These are phyloP conservation scores for Cantharellus cinnabarinus DNA, from an alignment of 768 basidiomycete species.

Conservation along the genomic window DNA sequence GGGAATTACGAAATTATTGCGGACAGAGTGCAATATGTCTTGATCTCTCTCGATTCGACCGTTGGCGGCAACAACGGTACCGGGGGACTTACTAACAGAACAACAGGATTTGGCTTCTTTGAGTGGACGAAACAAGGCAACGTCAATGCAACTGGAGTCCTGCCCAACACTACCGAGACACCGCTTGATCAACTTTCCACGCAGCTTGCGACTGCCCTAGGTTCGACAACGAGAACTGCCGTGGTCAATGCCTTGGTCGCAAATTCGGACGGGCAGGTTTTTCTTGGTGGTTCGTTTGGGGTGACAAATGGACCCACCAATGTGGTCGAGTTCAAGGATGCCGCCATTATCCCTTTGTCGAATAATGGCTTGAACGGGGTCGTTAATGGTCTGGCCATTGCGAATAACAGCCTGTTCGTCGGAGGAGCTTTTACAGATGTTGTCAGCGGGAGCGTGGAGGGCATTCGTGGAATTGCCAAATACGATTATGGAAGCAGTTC, in stretches of 20 bases:
- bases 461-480: slow-evolving; percentile 40
- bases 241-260: slow-evolving; percentile 32
- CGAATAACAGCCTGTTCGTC: slow-evolving; percentile 49
- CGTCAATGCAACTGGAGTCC: slow-evolving; percentile 36
- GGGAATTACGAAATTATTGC: slow-evolving; percentile 72
- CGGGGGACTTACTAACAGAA: slow-evolving; percentile 15
- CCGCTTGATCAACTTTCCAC: slow-evolving; percentile 40
- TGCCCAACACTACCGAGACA: slow-evolving; percentile 56
- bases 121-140: slow-evolving; percentile 52
- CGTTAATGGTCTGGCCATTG: slow-evolving; percentile 45
- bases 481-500: slow-evolving; percentile 45
- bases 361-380: slow-evolving; percentile 60
- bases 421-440: slow-evolving; percentile 81
- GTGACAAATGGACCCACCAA: slow-evolving; percentile 37
- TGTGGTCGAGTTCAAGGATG: slow-evolving; percentile 48
- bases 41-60: slow-evolving; percentile 38
- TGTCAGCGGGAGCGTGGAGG: slow-evolving; percentile 22
- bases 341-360: slow-evolving; percentile 31
- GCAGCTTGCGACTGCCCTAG: slow-evolving; percentile 40
- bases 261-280: slow-evolving; percentile 43
- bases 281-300: slow-evolving; percentile 60
- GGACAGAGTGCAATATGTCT: slow-evolving; percentile 59
- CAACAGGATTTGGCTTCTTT: slow-evolving; percentile 61
- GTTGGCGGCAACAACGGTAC: slow-evolving; percentile 14
- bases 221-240: slow-evolving; percentile 22